These are phyloP conservation scores for Colletotrichum tropicicola DNA, from an alignment of 2,329 filamentous ascomycete species.

Conservation along the genomic window DNA sequence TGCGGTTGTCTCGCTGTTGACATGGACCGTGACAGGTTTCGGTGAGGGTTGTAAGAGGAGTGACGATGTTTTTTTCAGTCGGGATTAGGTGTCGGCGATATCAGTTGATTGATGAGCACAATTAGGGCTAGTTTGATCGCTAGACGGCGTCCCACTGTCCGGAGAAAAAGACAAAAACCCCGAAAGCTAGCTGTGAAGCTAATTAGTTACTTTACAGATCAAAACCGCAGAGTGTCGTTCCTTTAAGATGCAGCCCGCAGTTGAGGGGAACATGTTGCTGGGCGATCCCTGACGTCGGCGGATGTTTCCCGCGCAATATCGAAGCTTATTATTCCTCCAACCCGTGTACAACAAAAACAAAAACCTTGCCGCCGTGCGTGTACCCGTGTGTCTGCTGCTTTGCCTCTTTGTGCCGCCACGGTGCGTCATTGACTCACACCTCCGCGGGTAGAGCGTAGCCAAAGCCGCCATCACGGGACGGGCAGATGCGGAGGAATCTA, in stretches of 20 bases:
- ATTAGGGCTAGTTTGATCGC: conserved; percentile 5
- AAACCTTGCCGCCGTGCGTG: too few relatives aligned
- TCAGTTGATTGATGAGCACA: neutral
- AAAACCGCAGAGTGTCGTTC: neutral
- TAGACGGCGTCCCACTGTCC: conserved; percentile 24
- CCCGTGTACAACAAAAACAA: too few relatives aligned
- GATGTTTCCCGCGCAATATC: neutral
- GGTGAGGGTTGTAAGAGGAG: neutral
- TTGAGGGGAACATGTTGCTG: neutral
- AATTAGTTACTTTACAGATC: too few relatives aligned
- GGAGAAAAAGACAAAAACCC: too few relatives aligned
- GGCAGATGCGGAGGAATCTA: too few relatives aligned
- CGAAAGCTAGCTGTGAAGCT: too few relatives aligned
- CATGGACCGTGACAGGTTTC: too few relatives aligned
- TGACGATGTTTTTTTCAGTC: neutral
- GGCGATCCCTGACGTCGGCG: neutral
- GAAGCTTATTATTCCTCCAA: neutral
- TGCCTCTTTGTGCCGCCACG: neutral
- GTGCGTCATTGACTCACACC: neutral
- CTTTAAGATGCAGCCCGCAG: neutral
- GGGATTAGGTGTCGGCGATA: conserved; percentile 3
- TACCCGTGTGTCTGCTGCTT: neutral
- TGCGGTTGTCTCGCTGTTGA: neutral
- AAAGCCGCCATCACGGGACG: too few relatives aligned
- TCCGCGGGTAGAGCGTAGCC: too few relatives aligned